Percentiles rank a stretch among this genome's conserved stretches.
phyloP scores from a whole-genome alignment of 2,329 filamentous ascomycete species.

The Myriosclerotinia duriaeana region DNA sequence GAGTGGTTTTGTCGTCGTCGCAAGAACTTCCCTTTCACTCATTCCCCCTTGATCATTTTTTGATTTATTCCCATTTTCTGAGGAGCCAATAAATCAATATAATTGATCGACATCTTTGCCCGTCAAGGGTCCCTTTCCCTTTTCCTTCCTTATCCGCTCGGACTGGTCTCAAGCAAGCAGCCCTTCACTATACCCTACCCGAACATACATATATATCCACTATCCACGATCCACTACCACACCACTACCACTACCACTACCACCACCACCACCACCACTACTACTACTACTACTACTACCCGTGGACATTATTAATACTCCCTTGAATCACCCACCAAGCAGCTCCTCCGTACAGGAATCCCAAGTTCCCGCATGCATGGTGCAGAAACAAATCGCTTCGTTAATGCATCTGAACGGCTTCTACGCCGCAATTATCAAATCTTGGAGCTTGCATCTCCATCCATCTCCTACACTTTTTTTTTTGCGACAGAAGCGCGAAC shows the following conservation, averaged over 20 bases:
- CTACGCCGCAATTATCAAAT: slow-evolving; percentile 18
- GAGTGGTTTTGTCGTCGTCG: no score
- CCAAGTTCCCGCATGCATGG: slow-evolving; percentile 23
- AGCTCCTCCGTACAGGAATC: not conserved
- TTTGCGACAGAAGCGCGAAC: slow-evolving; percentile 26
- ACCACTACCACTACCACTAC: not conserved
- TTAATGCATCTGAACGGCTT: slow-evolving; percentile 26
- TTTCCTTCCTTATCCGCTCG: no score
- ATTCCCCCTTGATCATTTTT: no score
- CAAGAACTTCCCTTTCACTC: no score
- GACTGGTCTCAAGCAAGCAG: no score
- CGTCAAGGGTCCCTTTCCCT: no score
- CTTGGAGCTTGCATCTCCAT: slow-evolving; percentile 22
- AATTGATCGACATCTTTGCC: no score
- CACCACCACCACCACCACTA: no score
- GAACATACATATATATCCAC: not conserved
- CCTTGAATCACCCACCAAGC: no score
- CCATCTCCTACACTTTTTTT: slow-evolving; percentile 3
- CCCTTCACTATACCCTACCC: not conserved
- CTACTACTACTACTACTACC: not conserved
- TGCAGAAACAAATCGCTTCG: slow-evolving; percentile 24
- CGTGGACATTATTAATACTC: no score
- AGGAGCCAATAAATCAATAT: no score
- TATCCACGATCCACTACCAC: not conserved
- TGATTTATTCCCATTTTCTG: no score